Evolutionary conservation across 2,329 filamentous ascomycete genomes (phyloP).

Genomic region (Macrophomina phaseolina): DNA sequence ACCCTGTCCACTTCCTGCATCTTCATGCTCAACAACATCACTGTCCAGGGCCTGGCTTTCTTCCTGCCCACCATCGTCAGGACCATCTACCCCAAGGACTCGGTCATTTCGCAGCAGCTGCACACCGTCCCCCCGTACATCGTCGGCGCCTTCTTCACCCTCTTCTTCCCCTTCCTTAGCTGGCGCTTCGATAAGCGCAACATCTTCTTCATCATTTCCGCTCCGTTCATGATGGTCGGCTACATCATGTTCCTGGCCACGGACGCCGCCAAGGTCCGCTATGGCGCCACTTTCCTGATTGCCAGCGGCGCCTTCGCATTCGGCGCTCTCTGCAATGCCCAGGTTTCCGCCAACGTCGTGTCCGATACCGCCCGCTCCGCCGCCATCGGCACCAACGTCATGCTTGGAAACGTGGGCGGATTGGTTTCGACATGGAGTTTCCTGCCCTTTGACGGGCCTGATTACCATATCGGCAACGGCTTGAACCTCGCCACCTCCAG

Average conservation of each 20-base stretch:
- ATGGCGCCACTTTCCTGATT: conserved; percentile 74
- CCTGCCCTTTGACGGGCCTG: conserved; percentile 65
- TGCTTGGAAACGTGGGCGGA: conserved; percentile 76
- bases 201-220: conserved; percentile 64
- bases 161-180: conserved; percentile 66
- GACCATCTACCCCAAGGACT: conserved; percentile 67
- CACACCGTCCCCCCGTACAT: conserved; percentile 74
- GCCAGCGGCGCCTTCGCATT: conserved; percentile 67
- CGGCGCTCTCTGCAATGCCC: conserved; percentile 69
- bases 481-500: conserved; percentile 69
- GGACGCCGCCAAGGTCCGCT: conserved; percentile 58
- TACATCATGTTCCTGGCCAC: conserved; percentile 74
- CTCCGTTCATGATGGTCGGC: conserved; percentile 70
- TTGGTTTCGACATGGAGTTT: conserved; percentile 71
- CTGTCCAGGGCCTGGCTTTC: conserved; percentile 73
- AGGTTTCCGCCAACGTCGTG: conserved; percentile 72
- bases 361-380: conserved; percentile 72
- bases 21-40: conserved; percentile 71
- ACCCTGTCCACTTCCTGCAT: conserved; percentile 63
- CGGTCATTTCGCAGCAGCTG: conserved; percentile 68
- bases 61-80: conserved; percentile 73
- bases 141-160: conserved; percentile 70
- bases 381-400: conserved; percentile 71
- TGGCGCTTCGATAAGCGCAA: conserved; percentile 66
- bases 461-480: conserved; percentile 74